Base-by-base conservation (phyloP, 208 protist genomes). In the Trypanosoma boissoni region DNA sequence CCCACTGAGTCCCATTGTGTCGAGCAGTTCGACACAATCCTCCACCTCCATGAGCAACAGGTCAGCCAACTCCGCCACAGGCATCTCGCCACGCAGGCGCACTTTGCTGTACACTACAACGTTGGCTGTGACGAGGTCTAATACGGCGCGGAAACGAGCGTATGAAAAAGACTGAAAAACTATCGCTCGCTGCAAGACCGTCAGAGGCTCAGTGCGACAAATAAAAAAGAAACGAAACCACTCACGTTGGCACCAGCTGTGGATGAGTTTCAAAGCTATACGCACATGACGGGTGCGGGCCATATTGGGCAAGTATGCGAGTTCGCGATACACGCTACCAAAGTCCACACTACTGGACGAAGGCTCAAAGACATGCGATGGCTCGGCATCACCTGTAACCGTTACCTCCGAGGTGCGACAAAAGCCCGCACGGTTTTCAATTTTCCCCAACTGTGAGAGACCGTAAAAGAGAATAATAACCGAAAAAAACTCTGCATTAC, bases 101-200 rank as follows among this genome's bases (percentile, higher is more conserved):
- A 74, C 59, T 46, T 76, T 79, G 5, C 71, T 48, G 43, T 83
- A 94, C 2, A 91, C 74, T 43, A 72, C 74, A 34, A 61, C 68
- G 66, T 88, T 87, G 4, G 87, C 81, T 48, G 81, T 46, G 57
- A 94, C 80, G 9, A 94, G 71, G 28, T 91, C 84, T 26, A 92
- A 32, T 32, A 94, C 80, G 0, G 82, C 83, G 14, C 88, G 82
- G 64, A 83, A 87, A n/a, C 88, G 78, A 1, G 67, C 69, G 59
- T 94, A 94, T 29, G 83, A 83, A 68, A 94, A 92, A 64, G 84
- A 91, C 29, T 92, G 82, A 43, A 89, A 89, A 12, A 87, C 58
- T 5, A 94, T 77, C 2, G 79, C 64, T 2, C 74, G 64, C 64
- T 94, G 88, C 65, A 94, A 64, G 14, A 70, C 64, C 6, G 84